phyloP scores from a whole-genome alignment of 2,329 filamentous ascomycete genomes.

The Pyricularia pennisetigena region DNA sequence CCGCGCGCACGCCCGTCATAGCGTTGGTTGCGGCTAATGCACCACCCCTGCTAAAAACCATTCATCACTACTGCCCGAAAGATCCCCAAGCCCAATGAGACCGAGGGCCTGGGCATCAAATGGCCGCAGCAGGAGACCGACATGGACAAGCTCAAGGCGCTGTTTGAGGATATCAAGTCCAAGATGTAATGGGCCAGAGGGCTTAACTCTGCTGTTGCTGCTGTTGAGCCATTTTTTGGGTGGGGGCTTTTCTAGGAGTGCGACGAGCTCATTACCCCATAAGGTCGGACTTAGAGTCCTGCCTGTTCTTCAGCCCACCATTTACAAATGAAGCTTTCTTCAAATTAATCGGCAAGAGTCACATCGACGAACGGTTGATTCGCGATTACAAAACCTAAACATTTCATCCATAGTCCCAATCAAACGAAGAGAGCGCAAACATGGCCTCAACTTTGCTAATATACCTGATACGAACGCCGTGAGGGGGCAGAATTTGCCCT shows the following conservation, averaged over 20 bases:
- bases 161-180: conserved; percentile 75
- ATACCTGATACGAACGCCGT: not conserved
- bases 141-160: conserved; percentile 72
- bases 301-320: not conserved
- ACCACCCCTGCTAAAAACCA: not conserved
- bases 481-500: not conserved
- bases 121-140: conserved; percentile 73
- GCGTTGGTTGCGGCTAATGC: not conserved
- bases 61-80: conserved; percentile 18
- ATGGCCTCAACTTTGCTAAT: not conserved
- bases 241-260: not conserved
- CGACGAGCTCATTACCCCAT: not conserved
- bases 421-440: not conserved
- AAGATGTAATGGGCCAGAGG: conserved; percentile 59
- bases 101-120: conserved; percentile 58
- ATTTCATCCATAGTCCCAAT: too few species aligned
- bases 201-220: not conserved
- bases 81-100: conserved; percentile 88
- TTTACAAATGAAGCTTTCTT: not conserved
- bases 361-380: not conserved
- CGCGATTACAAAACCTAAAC: too few species aligned
- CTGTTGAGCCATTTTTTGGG: not conserved
- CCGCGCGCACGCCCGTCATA: not conserved
- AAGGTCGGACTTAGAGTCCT: not conserved
- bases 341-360: not conserved